Conservation (phyloP, 495 filamentous ascomycete genomes). For the Penicillium verhagenii region DNA sequence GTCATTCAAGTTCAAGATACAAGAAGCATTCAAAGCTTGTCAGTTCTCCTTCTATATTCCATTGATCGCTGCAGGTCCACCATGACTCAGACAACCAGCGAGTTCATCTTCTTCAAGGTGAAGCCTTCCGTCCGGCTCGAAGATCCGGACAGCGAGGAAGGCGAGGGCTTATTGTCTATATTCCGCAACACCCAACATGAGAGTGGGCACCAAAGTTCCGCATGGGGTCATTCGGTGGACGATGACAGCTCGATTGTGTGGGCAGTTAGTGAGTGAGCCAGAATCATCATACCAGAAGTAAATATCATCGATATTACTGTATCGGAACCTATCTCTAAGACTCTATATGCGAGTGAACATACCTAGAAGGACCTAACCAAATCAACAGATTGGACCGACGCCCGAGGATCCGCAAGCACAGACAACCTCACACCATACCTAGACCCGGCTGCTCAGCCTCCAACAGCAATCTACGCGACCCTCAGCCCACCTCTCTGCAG, state of each 20-base stretch:
- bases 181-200: conserved; percentile 32
- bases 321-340: neutral
- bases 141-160: conserved; percentile 35
- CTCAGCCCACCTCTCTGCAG: conserved; percentile 31
- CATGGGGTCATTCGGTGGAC: conserved; percentile 41
- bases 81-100: conserved; percentile 27
- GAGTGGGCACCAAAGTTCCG: conserved; percentile 37
- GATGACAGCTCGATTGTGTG: conserved; percentile 39
- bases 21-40: neutral
- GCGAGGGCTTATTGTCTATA: conserved; percentile 26
- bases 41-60: neutral
- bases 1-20: no score
- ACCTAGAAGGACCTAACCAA: neutral
- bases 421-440: conserved; percentile 28
- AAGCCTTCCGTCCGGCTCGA: conserved; percentile 42
- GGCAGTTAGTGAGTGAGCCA: conserved; percentile 33
- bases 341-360: neutral
- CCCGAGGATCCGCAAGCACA: conserved; percentile 24
- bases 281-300: neutral
- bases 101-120: conserved; percentile 43
- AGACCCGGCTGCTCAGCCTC: conserved; percentile 16
- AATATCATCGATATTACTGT: neutral
- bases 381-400: conserved; percentile 39
- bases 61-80: no score
- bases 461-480: conserved; percentile 28